Evolutionary conservation across 2,329 filamentous ascomycete species (phyloP).

Genomic region (Harringtonia aguacate): DNA sequence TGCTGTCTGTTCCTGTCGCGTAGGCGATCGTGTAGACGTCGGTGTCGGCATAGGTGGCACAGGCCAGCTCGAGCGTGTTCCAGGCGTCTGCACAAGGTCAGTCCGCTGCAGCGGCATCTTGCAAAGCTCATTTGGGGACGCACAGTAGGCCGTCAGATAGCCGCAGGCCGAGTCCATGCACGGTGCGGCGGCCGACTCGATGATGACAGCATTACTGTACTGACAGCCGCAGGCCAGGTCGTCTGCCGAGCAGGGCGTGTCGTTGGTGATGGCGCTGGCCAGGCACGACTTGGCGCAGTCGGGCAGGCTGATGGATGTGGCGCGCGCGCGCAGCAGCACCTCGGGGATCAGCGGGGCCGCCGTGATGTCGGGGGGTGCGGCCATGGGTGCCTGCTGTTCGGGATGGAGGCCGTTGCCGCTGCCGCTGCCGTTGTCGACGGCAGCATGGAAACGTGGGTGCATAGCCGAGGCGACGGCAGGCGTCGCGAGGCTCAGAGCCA

Average conservation of each 20-base stretch:
- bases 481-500: too few relatives aligned
- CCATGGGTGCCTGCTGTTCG: background rate
- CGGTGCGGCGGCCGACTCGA: background rate
- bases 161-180: conserved; percentile 8
- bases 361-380: background rate
- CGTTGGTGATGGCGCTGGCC: conserved; percentile 6
- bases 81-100: background rate
- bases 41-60: background rate
- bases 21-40: background rate
- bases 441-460: too few relatives aligned
- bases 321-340: background rate
- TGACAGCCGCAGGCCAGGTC: conserved; percentile 9
- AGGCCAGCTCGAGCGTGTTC: background rate
- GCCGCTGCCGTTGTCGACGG: too few relatives aligned
- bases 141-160: conserved; percentile 2
- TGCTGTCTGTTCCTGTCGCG: background rate
- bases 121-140: background rate
- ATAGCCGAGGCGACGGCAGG: too few relatives aligned
- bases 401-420: background rate
- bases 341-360: background rate
- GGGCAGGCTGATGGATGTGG: background rate
- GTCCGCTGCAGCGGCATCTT: background rate
- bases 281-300: conserved; percentile 8
- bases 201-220: conserved; percentile 1
- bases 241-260: conserved; percentile 5